Conservation (phyloP, 371 early-diverging fungal genomes). For the Apophysomyces sp. region DNA sequence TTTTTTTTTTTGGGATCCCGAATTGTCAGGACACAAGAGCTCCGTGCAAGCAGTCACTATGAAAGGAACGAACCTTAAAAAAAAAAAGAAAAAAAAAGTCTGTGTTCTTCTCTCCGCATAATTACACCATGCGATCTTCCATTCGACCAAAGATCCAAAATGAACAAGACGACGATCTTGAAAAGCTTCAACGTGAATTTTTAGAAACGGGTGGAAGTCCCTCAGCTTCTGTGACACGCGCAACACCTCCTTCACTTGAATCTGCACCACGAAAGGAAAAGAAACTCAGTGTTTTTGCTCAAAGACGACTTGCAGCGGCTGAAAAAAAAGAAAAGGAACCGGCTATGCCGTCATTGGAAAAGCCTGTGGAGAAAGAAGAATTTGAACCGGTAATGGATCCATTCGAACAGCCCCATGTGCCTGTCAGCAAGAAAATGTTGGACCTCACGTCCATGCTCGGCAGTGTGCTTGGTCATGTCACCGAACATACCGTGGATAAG, state of each 20-base stretch:
- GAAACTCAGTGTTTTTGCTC: constrained; percentile 43
- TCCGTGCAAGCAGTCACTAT: no score
- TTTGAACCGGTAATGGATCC: constrained; percentile 31
- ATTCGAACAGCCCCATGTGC: constrained; percentile 28
- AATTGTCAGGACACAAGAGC: no score
- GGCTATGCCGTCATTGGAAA: constrained; percentile 18
- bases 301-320: constrained; percentile 20
- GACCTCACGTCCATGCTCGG: constrained; percentile 49
- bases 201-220: constrained; percentile 35
- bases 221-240: constrained; percentile 50
- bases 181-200: constrained; percentile 60
- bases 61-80: neutral
- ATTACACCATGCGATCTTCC: constrained; percentile 12
- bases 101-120: neutral
- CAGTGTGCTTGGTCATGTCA: constrained; percentile 49
- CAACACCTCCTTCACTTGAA: constrained; percentile 19
- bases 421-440: constrained; percentile 40
- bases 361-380: constrained; percentile 6
- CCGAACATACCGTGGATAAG: constrained; percentile 36
- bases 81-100: neutral
- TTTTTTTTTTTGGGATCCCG: no score
- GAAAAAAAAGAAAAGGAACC: constrained; percentile 5
- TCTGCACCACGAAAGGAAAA: constrained; percentile 15
- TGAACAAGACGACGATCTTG: constrained; percentile 60
- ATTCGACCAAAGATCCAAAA: constrained; percentile 18